Evolutionary conservation across 2,329 filamentous ascomycete genomes (phyloP), one percentile per base, ranked within the genome.

Genomic region (Pseudogymnoascus sp.): DNA sequence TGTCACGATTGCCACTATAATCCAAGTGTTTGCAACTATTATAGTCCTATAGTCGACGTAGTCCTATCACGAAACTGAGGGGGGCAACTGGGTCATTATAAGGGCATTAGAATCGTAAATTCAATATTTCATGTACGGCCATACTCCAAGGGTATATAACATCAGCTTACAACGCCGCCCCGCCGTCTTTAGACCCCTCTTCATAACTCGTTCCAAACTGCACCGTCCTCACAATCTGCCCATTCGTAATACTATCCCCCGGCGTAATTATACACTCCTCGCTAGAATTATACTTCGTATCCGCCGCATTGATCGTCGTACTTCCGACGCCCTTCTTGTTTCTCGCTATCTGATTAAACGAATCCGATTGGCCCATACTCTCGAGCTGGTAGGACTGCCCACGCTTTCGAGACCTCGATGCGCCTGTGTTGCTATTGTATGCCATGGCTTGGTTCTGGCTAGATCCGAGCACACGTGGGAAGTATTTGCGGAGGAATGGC

Each of bases 401-500:
- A 25, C 39, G 17, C 17, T 42, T 42, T 42, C 39, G 39, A 42
- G 39, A 25, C 39, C 39, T 42, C 39, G 17, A 42, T 42, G 39
- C 39, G 9, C 39, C 17, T 25, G 17, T 42, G 39, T 42, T 42
- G 39, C 17, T 42, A 25, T 5, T 10, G 5, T 42, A 42, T 42
- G 25, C 0, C 17, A 25, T 13, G 39, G 39, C 39, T 25, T 8
- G 39, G 39, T 25, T 42, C 12, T 25, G 39, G 39, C 39, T 42
- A n/a, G 39, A 25, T 1, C 64, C 63, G 44, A 68, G 61, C 12
- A 68, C 58, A 27, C 59, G 41, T 6, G 66, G 66, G 64, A 65
- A 66, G 63, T 65, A 63, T 36, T 64, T 63, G 58, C 63, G 63
- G 8, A 68, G 60, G 58, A 70, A 68, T 0, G 68, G 68, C 63